Conservation (phyloP, 768 basidiomycete genomes). For the Phanerochaete sordida region DNA sequence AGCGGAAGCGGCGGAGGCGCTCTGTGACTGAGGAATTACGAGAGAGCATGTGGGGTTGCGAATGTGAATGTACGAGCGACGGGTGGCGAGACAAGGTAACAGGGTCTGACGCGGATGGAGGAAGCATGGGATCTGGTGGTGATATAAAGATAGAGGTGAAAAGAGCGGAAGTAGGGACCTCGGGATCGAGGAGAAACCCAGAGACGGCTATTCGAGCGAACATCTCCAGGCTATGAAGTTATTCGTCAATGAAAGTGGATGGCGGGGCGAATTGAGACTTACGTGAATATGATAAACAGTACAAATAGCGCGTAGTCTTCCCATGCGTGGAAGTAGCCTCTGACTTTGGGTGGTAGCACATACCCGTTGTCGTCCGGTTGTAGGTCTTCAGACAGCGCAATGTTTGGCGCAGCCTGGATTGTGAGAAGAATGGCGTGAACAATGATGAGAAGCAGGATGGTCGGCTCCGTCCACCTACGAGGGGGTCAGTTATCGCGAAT, state of each 20-base stretch:
- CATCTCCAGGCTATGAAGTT: slow-evolving; percentile 64
- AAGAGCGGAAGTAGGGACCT: slow-evolving; percentile 50
- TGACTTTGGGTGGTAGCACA: slow-evolving; percentile 32
- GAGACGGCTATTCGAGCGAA: slow-evolving; percentile 86
- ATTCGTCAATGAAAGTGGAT: slow-evolving; percentile 2
- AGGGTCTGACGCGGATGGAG: slow-evolving; percentile 14
- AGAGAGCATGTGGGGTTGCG: slow-evolving; percentile 33
- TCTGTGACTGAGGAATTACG: slow-evolving; percentile 46
- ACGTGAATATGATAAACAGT: slow-evolving; percentile 87
- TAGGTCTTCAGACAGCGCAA: slow-evolving; percentile 42
- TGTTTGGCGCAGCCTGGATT: slow-evolving; percentile 66
- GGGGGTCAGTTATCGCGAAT: background rate
- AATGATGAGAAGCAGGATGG: slow-evolving; percentile 80
- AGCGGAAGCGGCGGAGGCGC: slow-evolving; percentile 40
- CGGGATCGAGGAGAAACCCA: slow-evolving; percentile 85
- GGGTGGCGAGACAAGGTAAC: slow-evolving; percentile 22
- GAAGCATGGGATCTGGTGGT: slow-evolving; percentile 24
- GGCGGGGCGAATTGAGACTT: slow-evolving; percentile 26
- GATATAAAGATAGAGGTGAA: slow-evolving; percentile 38
- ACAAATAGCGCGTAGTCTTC: slow-evolving; percentile 85
- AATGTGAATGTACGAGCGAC: slow-evolving; percentile 21
- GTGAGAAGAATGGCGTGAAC: slow-evolving; percentile 79
- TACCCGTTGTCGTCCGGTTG: slow-evolving; percentile 21
- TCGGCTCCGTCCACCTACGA: slow-evolving; percentile 80
- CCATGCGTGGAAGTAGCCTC: slow-evolving; percentile 86